Percentiles rank a stretch among this genome's conserved stretches.
Evolutionary conservation across 2,329 filamentous ascomycete species (phyloP).

Genomic region (Volutella citrinella): DNA sequence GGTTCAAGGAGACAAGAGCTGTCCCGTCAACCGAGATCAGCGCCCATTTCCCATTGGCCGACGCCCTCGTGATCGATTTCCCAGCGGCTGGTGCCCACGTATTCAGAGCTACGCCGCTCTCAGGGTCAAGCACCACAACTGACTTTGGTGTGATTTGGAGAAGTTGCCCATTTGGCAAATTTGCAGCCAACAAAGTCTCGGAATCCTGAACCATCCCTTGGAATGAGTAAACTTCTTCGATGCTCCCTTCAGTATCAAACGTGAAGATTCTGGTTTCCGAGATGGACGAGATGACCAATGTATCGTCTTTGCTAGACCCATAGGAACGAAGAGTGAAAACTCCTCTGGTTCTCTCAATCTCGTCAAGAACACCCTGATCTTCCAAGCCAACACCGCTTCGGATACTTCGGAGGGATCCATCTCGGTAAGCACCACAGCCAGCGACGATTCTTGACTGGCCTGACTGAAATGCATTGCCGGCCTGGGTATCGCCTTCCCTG

Average conservation of each 20-base stretch:
- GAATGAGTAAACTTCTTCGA: conserved; percentile 83
- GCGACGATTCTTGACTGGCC: conserved; percentile 92
- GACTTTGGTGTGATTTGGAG: conserved; percentile 72
- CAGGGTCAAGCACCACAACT: conserved; percentile 61
- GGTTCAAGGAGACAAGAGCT: conserved; percentile 65
- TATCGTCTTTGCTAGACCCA: conserved; percentile 56
- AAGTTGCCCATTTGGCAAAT: conserved; percentile 60
- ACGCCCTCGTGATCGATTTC: conserved; percentile 71
- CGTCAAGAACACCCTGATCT: conserved; percentile 76
- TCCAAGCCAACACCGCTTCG: conserved; percentile 92
- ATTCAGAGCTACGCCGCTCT: conserved; percentile 50
- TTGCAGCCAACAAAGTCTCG: conserved; percentile 69
- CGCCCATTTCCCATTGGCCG: conserved; percentile 67
- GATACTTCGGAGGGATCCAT: conserved; percentile 85
- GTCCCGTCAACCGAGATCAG: conserved; percentile 75
- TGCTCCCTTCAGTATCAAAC: conserved; percentile 70
- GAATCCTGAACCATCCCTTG: conserved; percentile 66
- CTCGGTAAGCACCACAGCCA: conserved; percentile 84
- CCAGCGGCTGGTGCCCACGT: conserved; percentile 54
- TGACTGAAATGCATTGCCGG: conserved; percentile 86
- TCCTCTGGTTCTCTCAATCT: conserved; percentile 70
- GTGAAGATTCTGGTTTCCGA: conserved; percentile 80
- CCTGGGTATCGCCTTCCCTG: conserved; percentile 69
- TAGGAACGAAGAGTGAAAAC: conserved; percentile 66
- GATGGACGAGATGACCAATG: conserved; percentile 75